Evolutionary conservation across 1,284 basidiomycete genomes (phyloP).

Genomic region (Blastosporella zonata): DNA sequence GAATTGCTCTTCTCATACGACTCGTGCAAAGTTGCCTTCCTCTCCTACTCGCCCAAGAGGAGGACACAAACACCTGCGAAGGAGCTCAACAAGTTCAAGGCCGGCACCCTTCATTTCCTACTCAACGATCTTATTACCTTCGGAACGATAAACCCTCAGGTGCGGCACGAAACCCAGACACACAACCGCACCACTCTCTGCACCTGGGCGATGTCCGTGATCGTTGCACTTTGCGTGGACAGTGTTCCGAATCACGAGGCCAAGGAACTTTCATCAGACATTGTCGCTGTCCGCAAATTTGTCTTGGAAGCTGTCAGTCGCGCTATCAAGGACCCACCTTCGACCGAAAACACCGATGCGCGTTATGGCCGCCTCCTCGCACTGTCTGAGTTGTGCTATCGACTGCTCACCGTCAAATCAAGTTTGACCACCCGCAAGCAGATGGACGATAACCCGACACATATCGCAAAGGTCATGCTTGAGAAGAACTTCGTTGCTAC

Average conservation of each 20-base stretch:
- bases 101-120: constrained; percentile 72
- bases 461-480: constrained; percentile 96
- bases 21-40: constrained; percentile 84
- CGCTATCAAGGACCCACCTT: constrained; percentile 79
- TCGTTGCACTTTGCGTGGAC: constrained; percentile 92
- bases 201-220: constrained; percentile 89
- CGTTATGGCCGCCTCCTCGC: constrained; percentile 91
- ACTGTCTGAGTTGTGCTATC: constrained; percentile 84
- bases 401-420: constrained; percentile 80
- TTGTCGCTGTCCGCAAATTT: constrained; percentile 85
- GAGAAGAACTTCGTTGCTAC: constrained; percentile 96
- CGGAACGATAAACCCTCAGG: constrained; percentile 62
- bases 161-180: constrained; percentile 42
- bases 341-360: constrained; percentile 66
- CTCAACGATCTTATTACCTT: constrained; percentile 77
- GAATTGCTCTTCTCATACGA: constrained; percentile 95
- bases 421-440: constrained; percentile 57
- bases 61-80: constrained; percentile 59
- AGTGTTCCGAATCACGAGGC: constrained; percentile 60
- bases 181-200: constrained; percentile 65
- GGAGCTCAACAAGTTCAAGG: constrained; percentile 57
- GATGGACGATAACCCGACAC: constrained; percentile 81
- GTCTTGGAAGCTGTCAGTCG: constrained; percentile 88
- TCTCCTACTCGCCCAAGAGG: constrained; percentile 77
- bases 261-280: constrained; percentile 76